Conservation (phyloP, 169 alveolate genomes). For the Plasmodium yoelii region DNA sequence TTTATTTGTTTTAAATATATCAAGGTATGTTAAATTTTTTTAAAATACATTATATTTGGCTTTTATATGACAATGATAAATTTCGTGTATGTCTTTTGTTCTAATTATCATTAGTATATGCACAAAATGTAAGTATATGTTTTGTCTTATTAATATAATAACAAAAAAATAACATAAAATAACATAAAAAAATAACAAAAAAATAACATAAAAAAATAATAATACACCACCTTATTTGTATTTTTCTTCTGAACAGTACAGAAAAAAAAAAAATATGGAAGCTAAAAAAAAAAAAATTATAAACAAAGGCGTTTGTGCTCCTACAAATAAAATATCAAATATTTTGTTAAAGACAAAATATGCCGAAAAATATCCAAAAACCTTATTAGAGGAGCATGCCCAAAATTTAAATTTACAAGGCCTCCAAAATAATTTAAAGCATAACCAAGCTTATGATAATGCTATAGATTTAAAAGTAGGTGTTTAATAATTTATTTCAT, state of each 20-base stretch:
- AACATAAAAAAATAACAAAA: too few relatives aligned
- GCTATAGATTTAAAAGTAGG: slow-evolving; percentile 31
- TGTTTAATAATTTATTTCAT: background rate
- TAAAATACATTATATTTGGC: background rate
- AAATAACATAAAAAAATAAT: too few relatives aligned
- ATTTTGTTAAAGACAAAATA: slow-evolving; percentile 30
- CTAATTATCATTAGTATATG: too few relatives aligned
- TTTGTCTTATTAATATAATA: too few relatives aligned
- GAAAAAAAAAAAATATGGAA: slow-evolving; percentile 21
- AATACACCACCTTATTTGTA: slow-evolving; percentile 4
- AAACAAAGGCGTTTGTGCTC: background rate
- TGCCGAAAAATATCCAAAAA: slow-evolving; percentile 15
- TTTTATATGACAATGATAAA: background rate
- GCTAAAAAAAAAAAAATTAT: slow-evolving; percentile 8
- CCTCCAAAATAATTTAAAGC: background rate
- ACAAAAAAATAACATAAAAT: too few relatives aligned
- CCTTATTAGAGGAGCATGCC: slow-evolving; percentile 3
- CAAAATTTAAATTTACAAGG: background rate
- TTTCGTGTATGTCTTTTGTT: too few relatives aligned
- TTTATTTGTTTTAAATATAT: too few relatives aligned
- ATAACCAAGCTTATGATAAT: background rate
- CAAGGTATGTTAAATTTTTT: too few relatives aligned
- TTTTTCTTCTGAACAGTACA: slow-evolving; percentile 8
- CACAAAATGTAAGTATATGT: too few relatives aligned
- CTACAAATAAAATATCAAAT: slow-evolving; percentile 5